A percentile compares a stretch with the other conserved stretches of the same genome.
Conservation (phyloP, 441 rosid genomes). For the Flueggea neowawraea region DNA sequence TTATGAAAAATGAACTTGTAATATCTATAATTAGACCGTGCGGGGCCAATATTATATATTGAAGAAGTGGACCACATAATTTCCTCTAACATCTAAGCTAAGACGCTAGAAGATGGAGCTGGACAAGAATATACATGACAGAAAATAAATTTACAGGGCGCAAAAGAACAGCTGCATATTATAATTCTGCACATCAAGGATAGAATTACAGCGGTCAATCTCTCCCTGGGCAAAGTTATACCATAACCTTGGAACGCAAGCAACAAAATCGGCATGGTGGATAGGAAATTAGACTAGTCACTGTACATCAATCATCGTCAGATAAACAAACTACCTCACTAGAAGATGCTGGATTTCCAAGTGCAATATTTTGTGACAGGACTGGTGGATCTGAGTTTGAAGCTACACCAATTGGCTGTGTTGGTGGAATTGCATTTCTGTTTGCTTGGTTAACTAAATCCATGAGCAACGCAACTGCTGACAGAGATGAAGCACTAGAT, state of each 20-base stretch:
- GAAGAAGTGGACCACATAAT: too few species aligned
- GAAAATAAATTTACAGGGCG: too few species aligned
- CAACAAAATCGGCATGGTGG: not conserved
- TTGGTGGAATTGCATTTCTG: slow-evolving; percentile 15
- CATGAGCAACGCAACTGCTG: slow-evolving; percentile 14
- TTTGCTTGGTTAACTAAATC: slow-evolving; percentile 16
- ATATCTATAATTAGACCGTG: too few species aligned
- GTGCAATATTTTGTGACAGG: slow-evolving; percentile 11
- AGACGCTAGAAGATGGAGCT: too few species aligned
- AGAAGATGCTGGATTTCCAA: slow-evolving; percentile 10
- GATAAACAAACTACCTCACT: slow-evolving; percentile 61
- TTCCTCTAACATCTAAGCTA: too few species aligned
- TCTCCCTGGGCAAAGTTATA: not conserved
- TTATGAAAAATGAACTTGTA: too few species aligned
- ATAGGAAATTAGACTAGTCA: not conserved
- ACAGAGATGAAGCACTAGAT: too few species aligned
- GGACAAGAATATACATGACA: too few species aligned
- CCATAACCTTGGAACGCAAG: not conserved
- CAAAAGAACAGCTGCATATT: too few species aligned
- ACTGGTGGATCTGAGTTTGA: slow-evolving; percentile 10
- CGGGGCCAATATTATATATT: too few species aligned
- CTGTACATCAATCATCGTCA: slow-evolving; percentile 62
- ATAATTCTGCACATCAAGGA: too few species aligned
- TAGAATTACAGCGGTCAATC: too few species aligned
- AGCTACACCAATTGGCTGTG: slow-evolving; percentile 12